Evolutionary conservation across 768 basidiomycete genomes (phyloP).

Genomic region (Candolleomyces eurysporus): DNA sequence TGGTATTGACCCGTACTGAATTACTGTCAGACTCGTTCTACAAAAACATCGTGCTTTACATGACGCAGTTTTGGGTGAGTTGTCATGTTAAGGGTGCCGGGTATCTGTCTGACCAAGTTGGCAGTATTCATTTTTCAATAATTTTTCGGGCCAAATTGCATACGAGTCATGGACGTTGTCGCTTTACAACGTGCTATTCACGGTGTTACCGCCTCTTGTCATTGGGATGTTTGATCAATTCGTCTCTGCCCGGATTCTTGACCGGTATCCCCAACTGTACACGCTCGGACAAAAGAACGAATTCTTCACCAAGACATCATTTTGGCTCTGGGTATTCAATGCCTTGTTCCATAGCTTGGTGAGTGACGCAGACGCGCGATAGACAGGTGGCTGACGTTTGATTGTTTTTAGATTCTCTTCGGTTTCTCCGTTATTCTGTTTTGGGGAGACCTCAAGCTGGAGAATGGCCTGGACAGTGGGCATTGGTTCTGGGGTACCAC

Average conservation of each 20-base stretch:
- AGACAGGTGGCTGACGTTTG: conserved; percentile 3
- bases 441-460: conserved; percentile 87
- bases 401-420: conserved; percentile 64
- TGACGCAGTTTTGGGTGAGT: conserved; percentile 97
- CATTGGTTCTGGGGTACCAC: conserved; percentile 99
- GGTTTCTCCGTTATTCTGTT: conserved; percentile 88
- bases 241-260: conserved; percentile 93
- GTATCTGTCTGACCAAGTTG: conserved; percentile 1
- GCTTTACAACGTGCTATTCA: conserved; percentile 95
- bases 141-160: conserved; percentile 97
- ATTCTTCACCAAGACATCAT: conserved; percentile 88
- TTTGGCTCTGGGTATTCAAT: conserved; percentile 91
- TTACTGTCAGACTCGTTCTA: conserved; percentile 83
- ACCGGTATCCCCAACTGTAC: conserved; percentile 96
- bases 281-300: conserved; percentile 90
- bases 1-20: conserved; percentile 6
- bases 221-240: conserved; percentile 99
- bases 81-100: background rate
- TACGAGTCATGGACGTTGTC: conserved; percentile 99
- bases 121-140: conserved; percentile 99
- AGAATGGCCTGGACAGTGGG: conserved; percentile 79
- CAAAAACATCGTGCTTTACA: conserved; percentile 97
- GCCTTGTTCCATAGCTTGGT: conserved; percentile 90
- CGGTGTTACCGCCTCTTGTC: conserved; percentile 92
- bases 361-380: conserved; percentile 25